Evolutionary conservation across 495 filamentous ascomycete species (phyloP).

Genomic region (Jackrogersella minutella): DNA sequence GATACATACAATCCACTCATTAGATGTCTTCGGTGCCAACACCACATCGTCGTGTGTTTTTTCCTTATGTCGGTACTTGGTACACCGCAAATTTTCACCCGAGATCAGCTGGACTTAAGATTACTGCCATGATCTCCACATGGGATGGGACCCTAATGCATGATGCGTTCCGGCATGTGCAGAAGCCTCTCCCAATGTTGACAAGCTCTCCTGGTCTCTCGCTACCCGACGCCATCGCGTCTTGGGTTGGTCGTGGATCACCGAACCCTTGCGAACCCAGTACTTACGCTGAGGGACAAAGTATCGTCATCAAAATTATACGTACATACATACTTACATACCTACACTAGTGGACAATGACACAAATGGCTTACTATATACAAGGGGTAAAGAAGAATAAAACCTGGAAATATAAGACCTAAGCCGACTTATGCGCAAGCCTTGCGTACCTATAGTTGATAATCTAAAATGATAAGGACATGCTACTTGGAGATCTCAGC

Average conservation of each 20-base stretch:
- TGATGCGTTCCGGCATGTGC: constrained; percentile 44
- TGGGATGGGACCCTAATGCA: constrained; percentile 43
- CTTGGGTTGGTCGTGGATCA: constrained; percentile 40
- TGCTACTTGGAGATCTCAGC: constrained; percentile 33
- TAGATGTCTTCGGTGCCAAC: constrained; percentile 24
- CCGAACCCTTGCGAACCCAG: constrained; percentile 25
- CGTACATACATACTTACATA: constrained; percentile 10
- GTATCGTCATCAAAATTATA: constrained; percentile 28
- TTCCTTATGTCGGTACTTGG: constrained; percentile 23
- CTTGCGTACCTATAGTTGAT: constrained; percentile 21
- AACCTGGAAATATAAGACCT: constrained; percentile 28
- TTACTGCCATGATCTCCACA: constrained; percentile 44
- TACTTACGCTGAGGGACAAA: constrained; percentile 14
- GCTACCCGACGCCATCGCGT: constrained; percentile 37
- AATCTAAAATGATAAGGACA: constrained; percentile 26
- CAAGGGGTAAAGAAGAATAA: constrained; percentile 24
- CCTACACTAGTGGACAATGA: constrained; percentile 7
- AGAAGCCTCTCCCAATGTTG: constrained; percentile 42
- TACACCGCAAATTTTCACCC: constrained; percentile 45
- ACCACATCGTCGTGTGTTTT: constrained; percentile 32
- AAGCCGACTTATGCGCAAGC: constrained; percentile 35
- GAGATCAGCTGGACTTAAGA: constrained; percentile 44
- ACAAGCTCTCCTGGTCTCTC: constrained; percentile 37
- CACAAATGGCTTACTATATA: constrained; percentile 34
- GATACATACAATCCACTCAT: not conserved